Base-by-base conservation (phyloP, 345 rosid genomes). In the Linum usitatissimum region DNA sequence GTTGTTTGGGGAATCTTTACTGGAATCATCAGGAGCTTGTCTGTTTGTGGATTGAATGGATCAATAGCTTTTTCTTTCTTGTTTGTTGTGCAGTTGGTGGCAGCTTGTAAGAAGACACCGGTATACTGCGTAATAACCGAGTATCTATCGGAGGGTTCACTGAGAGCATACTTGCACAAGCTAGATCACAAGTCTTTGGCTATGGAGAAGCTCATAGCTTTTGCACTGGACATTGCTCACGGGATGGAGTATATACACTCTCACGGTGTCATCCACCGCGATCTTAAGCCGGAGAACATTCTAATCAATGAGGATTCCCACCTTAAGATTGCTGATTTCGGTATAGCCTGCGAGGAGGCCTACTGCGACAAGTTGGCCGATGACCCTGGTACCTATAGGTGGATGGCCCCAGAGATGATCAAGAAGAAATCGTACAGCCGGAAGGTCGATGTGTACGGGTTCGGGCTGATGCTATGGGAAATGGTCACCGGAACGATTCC, bases 371-470 rank as follows among this genome's bases (percentile, higher is more conserved):
- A 70, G 49, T 65, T 86, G 75, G 90, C 89, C 21, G 99, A 94
- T 74, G 99, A 94, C 64, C 99, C 96, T 1, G 99, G 99, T 36
- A 94, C 99, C 18, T 94, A 86, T 45, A 83, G 99, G 51, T 94
- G 99, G 99, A 94, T 94, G 99, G 99, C 99, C 64, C 99, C 99
- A 55, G 99, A 94, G 75, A 94, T 94, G 99, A 94, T 94, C 12
- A 94, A 88, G 69, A 79, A 80, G 64, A 90, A 88, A 79, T 67
- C 96, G 14, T 84, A 88, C 58, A 95, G 97, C 23, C 77, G 80
- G 66, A 88, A 79, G 77, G 99, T 86, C 4, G 99, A 94, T 64
- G 96, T 88, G 6, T 94, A 94, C 69, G 85, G 99, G 65, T 94
- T 90, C 68, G 97, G 97, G 62, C 95, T 94, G 6, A 86, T 94